Percentiles rank a stretch among this genome's conserved stretches.
These are phyloP conservation scores for Helotiales sp. DNA, from an alignment of 2,329 filamentous ascomycete species.

Conservation along the genomic window DNA sequence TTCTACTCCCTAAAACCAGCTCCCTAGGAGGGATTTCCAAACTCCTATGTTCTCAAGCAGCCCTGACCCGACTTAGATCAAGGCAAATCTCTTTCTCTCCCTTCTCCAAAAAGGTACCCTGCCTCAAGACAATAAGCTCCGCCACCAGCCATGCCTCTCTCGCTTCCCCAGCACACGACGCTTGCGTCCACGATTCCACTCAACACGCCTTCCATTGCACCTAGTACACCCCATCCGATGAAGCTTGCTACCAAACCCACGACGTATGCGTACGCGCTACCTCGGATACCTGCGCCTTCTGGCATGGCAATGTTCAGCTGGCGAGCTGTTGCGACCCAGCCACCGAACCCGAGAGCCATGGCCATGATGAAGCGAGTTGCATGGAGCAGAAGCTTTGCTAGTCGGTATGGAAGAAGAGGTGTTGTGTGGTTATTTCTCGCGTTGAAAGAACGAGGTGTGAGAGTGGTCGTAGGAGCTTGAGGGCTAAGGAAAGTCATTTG, in stretches of 20 bases:
- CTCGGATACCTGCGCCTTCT: conserved; percentile 60
- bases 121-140: conserved; percentile 91
- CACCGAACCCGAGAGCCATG: conserved; percentile 85
- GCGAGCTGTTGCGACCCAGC: conserved; percentile 93
- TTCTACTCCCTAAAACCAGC: neutral
- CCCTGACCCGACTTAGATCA: neutral
- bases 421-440: conserved; percentile 50
- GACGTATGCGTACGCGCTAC: conserved; percentile 92
- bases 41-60: neutral
- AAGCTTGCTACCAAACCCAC: conserved; percentile 91
- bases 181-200: conserved; percentile 87
- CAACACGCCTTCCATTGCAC: conserved; percentile 86
- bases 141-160: conserved; percentile 70
- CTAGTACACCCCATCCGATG: conserved; percentile 92
- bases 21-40: neutral
- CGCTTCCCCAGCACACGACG: conserved; percentile 93
- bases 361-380: conserved; percentile 92
- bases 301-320: conserved; percentile 68
- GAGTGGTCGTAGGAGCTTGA: conserved; percentile 73
- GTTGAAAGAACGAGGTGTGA: conserved; percentile 61
- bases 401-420: conserved; percentile 81
- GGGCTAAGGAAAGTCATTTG: conserved; percentile 82
- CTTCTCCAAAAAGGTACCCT: conserved; percentile 81
- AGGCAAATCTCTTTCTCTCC: conserved; percentile 40
- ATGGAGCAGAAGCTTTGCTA: conserved; percentile 90